These are phyloP conservation scores for Hirschioporus abietinus DNA, from an alignment of 768 basidiomycete species.

Conservation along the genomic window DNA sequence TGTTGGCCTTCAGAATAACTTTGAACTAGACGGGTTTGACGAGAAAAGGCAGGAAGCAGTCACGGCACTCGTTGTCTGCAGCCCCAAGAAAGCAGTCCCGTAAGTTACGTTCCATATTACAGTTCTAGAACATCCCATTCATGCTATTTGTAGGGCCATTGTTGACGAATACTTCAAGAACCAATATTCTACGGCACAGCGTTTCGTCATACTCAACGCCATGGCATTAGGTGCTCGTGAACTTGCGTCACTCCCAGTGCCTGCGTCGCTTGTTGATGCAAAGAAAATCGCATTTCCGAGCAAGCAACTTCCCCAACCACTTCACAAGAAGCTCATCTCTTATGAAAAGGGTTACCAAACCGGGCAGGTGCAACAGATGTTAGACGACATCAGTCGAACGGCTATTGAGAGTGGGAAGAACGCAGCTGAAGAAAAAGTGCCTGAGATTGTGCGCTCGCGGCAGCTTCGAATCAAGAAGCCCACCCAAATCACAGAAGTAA, in stretches of 20 bases:
- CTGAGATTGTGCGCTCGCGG: conserved; percentile 67
- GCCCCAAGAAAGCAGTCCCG: conserved; percentile 76
- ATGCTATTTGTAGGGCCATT: conserved; percentile 47
- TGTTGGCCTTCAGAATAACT: conserved; percentile 76
- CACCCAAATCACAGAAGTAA: conserved; percentile 40
- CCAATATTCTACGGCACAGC: conserved; percentile 85
- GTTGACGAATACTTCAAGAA: conserved; percentile 93
- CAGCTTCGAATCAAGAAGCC: conserved; percentile 58
- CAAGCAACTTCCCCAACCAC: conserved; percentile 63
- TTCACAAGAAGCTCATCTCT: conserved; percentile 56
- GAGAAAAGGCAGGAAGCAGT: conserved; percentile 69
- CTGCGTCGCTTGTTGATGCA: conserved; percentile 25
- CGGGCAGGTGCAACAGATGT: conserved; percentile 47
- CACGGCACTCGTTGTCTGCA: conserved; percentile 74
- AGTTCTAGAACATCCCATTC: conserved; percentile 1
- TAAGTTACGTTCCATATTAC: conserved; percentile 36
- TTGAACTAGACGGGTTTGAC: conserved; percentile 75
- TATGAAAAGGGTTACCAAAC: conserved; percentile 28
- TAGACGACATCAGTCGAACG: conserved; percentile 55
- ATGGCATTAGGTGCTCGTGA: conserved; percentile 85
- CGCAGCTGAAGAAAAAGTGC: conserved; percentile 46
- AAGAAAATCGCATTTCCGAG: conserved; percentile 63
- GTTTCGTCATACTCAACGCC: conserved; percentile 80
- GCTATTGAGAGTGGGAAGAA: conserved; percentile 61
- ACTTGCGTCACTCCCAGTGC: conserved; percentile 47